These are phyloP conservation scores for Aspergillus latus DNA, from an alignment of 2,329 filamentous ascomycete species.

Conservation along the genomic window DNA sequence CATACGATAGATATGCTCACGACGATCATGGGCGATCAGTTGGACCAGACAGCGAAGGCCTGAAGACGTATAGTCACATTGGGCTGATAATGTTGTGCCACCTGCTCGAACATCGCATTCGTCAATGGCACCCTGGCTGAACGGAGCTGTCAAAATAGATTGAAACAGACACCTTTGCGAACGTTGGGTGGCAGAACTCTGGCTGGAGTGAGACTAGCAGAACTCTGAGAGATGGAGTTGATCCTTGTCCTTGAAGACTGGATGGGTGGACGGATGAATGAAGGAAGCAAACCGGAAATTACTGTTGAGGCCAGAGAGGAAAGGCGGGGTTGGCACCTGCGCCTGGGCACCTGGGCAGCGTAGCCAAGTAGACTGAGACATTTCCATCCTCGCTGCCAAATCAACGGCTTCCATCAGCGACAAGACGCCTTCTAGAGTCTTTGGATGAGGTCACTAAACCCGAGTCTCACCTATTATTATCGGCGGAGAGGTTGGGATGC, in stretches of 20 bases:
- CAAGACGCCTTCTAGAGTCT: conserved; percentile 3
- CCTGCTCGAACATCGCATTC: not conserved
- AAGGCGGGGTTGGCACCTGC: not conserved
- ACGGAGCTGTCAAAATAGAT: conserved; percentile 6
- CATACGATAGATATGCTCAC: not conserved
- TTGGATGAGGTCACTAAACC: conserved; percentile 4
- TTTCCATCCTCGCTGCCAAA: conserved; percentile 2
- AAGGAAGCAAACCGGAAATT: not conserved
- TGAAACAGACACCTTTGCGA: not conserved
- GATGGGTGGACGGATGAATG: not conserved
- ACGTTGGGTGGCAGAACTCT: not conserved
- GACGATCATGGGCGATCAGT: not conserved
- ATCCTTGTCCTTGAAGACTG: not conserved
- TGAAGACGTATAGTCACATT: conserved; percentile 1
- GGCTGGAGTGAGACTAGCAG: not conserved
- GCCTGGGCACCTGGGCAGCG: no score
- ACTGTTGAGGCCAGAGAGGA: not conserved
- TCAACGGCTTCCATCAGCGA: not conserved
- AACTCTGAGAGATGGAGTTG: not conserved
- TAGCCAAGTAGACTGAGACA: not conserved
- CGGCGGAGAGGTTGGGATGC: not conserved
- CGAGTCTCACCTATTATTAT: conserved; percentile 9
- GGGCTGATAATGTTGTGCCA: conserved; percentile 6
- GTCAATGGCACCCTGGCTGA: not conserved
- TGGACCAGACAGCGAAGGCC: not conserved